Percentiles rank a stretch among this genome's conserved stretches.
These are phyloP conservation scores for Phytopythium mirpurense DNA, from an alignment of 352 stramenopile genomes.

Conservation along the genomic window DNA sequence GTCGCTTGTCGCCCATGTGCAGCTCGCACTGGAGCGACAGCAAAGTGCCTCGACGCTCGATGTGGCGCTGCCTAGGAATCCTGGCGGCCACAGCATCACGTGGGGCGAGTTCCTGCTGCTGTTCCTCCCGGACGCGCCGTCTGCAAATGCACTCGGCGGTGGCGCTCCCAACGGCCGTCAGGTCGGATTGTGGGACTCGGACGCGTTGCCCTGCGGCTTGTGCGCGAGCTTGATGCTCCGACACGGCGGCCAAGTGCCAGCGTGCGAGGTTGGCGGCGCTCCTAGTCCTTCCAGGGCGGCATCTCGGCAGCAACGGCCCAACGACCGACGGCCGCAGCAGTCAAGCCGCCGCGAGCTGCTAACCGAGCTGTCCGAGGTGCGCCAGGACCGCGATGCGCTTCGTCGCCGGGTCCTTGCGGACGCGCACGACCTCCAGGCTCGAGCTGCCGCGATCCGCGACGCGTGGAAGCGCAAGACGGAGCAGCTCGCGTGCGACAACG, in stretches of 20 bases:
- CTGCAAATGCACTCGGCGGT: slow-evolving; percentile 3
- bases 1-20: slow-evolving; percentile 36
- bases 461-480: slow-evolving; percentile 44
- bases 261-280: not conserved
- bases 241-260: not conserved
- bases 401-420: slow-evolving; percentile 31
- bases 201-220: not conserved
- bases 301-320: not conserved
- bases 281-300: not conserved
- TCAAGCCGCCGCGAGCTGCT: slow-evolving; percentile 17
- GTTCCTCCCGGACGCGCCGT: slow-evolving; percentile 40
- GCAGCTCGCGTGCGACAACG: slow-evolving; percentile 32
- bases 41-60: not conserved
- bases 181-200: not conserved
- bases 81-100: slow-evolving; percentile 24
- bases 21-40: slow-evolving; percentile 13
- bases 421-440: slow-evolving; percentile 33
- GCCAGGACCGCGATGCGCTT: slow-evolving; percentile 41
- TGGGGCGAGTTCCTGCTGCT: slow-evolving; percentile 74
- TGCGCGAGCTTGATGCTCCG: not conserved
- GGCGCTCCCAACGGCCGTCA: not conserved
- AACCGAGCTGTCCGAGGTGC: slow-evolving; percentile 24
- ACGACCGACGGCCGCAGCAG: not conserved
- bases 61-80: not conserved
- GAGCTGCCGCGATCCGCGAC: slow-evolving; percentile 26